Base-by-base conservation (phyloP, 768 basidiomycete genomes). In the Zangia roseola region DNA sequence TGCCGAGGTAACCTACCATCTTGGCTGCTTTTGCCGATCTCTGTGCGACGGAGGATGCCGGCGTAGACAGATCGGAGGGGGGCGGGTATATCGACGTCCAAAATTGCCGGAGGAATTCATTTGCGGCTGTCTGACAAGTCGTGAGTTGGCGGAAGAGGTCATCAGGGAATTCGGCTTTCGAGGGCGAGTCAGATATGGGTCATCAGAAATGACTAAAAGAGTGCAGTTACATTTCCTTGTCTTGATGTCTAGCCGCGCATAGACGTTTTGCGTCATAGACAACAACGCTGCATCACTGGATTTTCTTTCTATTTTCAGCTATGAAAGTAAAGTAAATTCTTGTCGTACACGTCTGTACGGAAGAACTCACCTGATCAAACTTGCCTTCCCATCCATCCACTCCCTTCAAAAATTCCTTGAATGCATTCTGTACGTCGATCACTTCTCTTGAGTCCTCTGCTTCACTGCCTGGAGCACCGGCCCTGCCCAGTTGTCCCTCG, bases 31-130 rank as follows among this genome's bases (percentile, higher is more conserved):
- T 92, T 6, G 80, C 76, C 2, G 81, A 77, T 56, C 86, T 83
- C 61, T 95, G 90, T 1, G 79, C 76, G 3, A 83, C 77, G 0
- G 83, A 84, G 2, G 73, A 70, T 3, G 72, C 71, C 3, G 80
- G 64, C 0, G 78, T 74, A 45, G 78, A 77, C 16, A 72, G 58
- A 41, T 88, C 88, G 16, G 77, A 71, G 1, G 77, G 68, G 6
- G 87, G 82, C 6, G 93, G 94, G 54, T 92, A 88, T 42, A 89
- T 80, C 2, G 92, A 81, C 2, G 85, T 79, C 94, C 94, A 98
- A 65, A 93, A 97, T 64, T 98, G 97, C 24, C 95, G 84, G 13
- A 99, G 75, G 65, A 98, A 97, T 64, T 99, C 97, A 60, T 92
- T 94, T 10, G 94, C 87, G 4, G 94, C 88, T 1, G 91, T 91